These are phyloP conservation scores for Penicillium coffeae DNA, from an alignment of 495 filamentous ascomycete species.

Conservation along the genomic window DNA sequence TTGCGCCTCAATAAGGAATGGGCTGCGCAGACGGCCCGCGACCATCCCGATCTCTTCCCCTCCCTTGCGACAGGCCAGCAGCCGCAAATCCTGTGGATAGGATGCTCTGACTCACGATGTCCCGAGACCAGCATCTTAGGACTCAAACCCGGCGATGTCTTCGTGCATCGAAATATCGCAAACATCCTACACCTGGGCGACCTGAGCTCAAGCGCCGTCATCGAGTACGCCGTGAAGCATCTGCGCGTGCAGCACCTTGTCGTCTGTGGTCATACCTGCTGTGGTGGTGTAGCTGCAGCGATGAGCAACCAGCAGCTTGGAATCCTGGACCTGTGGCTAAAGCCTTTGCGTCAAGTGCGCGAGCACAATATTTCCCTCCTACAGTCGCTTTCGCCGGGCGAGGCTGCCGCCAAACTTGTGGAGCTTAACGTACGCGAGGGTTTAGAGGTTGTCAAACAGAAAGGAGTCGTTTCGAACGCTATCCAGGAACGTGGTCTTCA, in stretches of 20 bases:
- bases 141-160: constrained; percentile 82
- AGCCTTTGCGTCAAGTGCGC: constrained; percentile 63
- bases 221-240: constrained; percentile 74
- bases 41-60: constrained; percentile 70
- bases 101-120: constrained; percentile 85
- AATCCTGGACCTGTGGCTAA: constrained; percentile 78
- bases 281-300: constrained; percentile 72
- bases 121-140: constrained; percentile 82
- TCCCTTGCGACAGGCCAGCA: constrained; percentile 64
- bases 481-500: constrained; percentile 64
- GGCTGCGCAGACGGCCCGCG: constrained; percentile 59
- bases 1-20: constrained; percentile 61
- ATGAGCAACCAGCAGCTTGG: constrained; percentile 66
- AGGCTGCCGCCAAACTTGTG: constrained; percentile 51
- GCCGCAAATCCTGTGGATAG: constrained; percentile 84
- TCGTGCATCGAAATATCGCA: constrained; percentile 93
- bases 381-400: constrained; percentile 49
- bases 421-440: constrained; percentile 70
- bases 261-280: constrained; percentile 78
- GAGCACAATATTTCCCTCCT: constrained; percentile 39
- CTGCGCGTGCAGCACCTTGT: constrained; percentile 80
- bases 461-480: constrained; percentile 57
- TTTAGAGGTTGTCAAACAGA: constrained; percentile 58
- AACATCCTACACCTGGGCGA: constrained; percentile 79
- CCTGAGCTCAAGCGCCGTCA: constrained; percentile 70